Percentiles rank a stretch among this genome's conserved stretches.
Conservation (phyloP, 495 filamentous ascomycete genomes). For the Tuber magnatum region DNA sequence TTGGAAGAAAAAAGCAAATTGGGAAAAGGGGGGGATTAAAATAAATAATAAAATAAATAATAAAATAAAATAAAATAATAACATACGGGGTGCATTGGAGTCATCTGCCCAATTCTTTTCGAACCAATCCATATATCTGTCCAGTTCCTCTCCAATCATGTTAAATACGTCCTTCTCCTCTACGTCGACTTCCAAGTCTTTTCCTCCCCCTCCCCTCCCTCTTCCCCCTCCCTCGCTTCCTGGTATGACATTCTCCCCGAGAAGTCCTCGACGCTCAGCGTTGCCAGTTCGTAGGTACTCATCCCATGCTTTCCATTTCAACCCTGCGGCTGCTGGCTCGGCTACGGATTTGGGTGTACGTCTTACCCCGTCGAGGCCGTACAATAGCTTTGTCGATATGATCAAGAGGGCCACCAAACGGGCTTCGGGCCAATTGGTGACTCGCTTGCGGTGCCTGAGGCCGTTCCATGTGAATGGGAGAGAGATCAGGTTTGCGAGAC, state of each 20-base stretch:
- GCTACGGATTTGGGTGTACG: conserved; percentile 50
- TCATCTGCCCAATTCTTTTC: conserved; percentile 63
- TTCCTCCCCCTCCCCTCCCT: conserved; percentile 42
- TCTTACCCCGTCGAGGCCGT: conserved; percentile 61
- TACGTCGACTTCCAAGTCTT: conserved; percentile 47
- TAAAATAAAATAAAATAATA: not conserved
- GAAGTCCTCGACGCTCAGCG: conserved; percentile 22
- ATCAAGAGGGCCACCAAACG: conserved; percentile 65
- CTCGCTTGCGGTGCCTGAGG: conserved; percentile 8
- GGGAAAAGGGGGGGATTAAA: not conserved
- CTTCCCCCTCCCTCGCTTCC: conserved; percentile 41
- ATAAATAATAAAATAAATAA: conserved; percentile 5
- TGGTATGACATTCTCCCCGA: not conserved
- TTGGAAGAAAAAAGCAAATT: not conserved
- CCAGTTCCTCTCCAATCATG: conserved; percentile 62
- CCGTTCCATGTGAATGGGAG: conserved; percentile 32
- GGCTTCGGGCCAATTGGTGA: conserved; percentile 56
- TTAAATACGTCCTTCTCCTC: conserved; percentile 60
- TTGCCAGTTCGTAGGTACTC: conserved; percentile 46
- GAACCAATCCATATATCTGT: conserved; percentile 85
- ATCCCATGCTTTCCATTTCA: conserved; percentile 71
- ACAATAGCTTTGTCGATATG: conserved; percentile 67
- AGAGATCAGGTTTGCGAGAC: conserved; percentile 52
- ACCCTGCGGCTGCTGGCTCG: conserved; percentile 55
- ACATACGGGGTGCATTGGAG: conserved; percentile 44